Percentiles rank a stretch among this genome's conserved stretches.
Evolutionary conservation across 2,329 filamentous ascomycete genomes (phyloP).

Genomic region (Colletotrichum coccodes): DNA sequence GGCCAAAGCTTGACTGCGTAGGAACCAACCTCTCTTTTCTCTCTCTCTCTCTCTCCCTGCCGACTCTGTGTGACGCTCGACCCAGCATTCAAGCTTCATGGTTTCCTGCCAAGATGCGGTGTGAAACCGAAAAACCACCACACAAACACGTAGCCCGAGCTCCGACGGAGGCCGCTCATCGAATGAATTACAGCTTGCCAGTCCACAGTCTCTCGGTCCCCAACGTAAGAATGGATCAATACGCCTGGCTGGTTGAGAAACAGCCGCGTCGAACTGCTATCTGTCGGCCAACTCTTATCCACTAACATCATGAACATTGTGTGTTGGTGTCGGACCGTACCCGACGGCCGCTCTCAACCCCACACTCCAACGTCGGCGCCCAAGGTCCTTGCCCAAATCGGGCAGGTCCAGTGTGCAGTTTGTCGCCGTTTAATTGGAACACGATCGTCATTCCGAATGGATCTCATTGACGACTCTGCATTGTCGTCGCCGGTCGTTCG

Average conservation of each 20-base stretch:
- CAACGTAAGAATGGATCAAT: no score
- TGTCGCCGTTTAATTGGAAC: neutral
- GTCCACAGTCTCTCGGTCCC: no score
- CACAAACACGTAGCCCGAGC: conserved; percentile 5
- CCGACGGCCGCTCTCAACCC: neutral
- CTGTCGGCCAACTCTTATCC: no score
- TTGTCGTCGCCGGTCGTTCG: neutral
- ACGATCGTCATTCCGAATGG: neutral
- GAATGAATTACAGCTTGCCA: no score
- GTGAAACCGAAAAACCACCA: conserved; percentile 22
- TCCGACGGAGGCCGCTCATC: conserved; percentile 11
- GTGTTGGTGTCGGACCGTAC: neutral
- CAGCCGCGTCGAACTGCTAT: no score
- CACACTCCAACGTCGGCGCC: neutral
- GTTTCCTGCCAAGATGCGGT: conserved; percentile 16
- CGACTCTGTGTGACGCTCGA: neutral
- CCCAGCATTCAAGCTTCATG: neutral
- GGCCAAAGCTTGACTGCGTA: neutral
- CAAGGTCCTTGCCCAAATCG: neutral
- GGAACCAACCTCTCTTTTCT: neutral
- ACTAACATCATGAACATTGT: neutral
- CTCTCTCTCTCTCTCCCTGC: neutral
- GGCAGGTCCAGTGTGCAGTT: neutral
- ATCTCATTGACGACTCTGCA: neutral
- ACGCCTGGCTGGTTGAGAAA: no score